Conservation (phyloP, 176 grass and related monocot species). For the Olyra latifolia region DNA sequence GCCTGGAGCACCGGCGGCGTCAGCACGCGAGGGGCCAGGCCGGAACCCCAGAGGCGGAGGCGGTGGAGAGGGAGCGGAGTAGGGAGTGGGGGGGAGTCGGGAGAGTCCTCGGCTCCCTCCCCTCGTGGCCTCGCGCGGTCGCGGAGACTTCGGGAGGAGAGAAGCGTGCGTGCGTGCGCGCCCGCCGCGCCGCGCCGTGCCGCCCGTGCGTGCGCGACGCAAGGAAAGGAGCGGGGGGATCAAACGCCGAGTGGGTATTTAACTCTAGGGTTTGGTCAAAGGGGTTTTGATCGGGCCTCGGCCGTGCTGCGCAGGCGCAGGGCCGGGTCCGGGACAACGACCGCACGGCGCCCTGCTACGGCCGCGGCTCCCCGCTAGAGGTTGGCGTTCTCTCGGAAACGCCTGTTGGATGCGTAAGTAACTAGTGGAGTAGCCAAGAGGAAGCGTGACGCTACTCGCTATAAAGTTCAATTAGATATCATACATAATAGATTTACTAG, state of each 20-base stretch:
- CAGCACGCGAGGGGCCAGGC: neutral
- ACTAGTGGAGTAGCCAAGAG: too few relatives aligned
- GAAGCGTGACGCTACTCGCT: too few relatives aligned
- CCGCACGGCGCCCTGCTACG: too few relatives aligned
- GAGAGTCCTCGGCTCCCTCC: neutral
- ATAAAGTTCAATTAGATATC: too few relatives aligned
- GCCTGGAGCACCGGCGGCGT: neutral
- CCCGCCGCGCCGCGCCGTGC: neutral
- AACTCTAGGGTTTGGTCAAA: slow-evolving; percentile 68
- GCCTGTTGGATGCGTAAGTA: too few relatives aligned
- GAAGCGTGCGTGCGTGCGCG: slow-evolving; percentile 20
- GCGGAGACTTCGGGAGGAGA: slow-evolving; percentile 29
- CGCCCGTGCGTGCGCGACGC: slow-evolving; percentile 28
- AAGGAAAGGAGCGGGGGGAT: slow-evolving; percentile 14
- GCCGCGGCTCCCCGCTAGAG: too few relatives aligned
- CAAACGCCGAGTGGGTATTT: slow-evolving; percentile 19
- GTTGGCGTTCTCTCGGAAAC: too few relatives aligned
- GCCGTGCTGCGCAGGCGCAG: neutral
- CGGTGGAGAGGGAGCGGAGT: slow-evolving; percentile 19
- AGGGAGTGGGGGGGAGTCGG: slow-evolving; percentile 13
- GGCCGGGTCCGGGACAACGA: neutral
- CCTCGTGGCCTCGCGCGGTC: slow-evolving; percentile 35
- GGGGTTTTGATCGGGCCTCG: slow-evolving; percentile 3
- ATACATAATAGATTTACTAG: too few relatives aligned
- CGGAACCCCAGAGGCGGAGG: neutral